Evolutionary conservation across 805 yeast species (phyloP), one percentile per base, ranked within the genome.

Genomic region (Kodamaea kakaduensis): DNA sequence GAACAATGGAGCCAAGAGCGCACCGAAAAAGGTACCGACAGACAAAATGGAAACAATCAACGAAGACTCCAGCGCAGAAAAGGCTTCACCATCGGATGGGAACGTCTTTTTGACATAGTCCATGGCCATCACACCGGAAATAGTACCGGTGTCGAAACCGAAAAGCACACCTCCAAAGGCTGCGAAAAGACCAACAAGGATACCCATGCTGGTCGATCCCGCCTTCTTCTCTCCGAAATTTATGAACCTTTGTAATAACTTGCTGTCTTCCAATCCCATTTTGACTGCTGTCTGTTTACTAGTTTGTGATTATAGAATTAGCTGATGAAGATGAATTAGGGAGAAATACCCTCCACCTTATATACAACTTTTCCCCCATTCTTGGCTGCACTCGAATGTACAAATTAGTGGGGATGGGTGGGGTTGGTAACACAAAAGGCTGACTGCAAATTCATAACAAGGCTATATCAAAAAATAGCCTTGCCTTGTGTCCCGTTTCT

Each of bases 171-270:
- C 69, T 42, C 68, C 71, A 37, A 61, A 52, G 38, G 69, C 67
- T 29, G 68, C 69, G 42, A 61, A 63, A 23, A 53, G 48, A 42
- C 69, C 68, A 17, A 64, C 65, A 32, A 58, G 45, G 50, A 62
- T 59, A 31, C 65, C 65, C 67, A 63, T 63, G 27, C 57, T 31
- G 45, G 68, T 54, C 36, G 68, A 62, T 12, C 69, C 78, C 34
- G 71, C 69, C 36, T 58, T 61, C 51, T 68, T 71, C 30, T 69
- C 72, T 25, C 71, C 75, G 16, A 66, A 58, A 30, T 69, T 65
- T 49, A 69, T 55, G 47, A 50, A 66, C 38, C 45, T 60, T 45
- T 50, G 52, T 27, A 59, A 39, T 25, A 61, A 38, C 28, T 46
- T 43, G 45, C 47, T 56, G 46, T 61, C 60, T 57, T 62, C 67